Evolutionary conservation across 2,329 filamentous ascomycete genomes (phyloP), one percentile per base, ranked within the genome.

Genomic region (Talaromyces sp.): DNA sequence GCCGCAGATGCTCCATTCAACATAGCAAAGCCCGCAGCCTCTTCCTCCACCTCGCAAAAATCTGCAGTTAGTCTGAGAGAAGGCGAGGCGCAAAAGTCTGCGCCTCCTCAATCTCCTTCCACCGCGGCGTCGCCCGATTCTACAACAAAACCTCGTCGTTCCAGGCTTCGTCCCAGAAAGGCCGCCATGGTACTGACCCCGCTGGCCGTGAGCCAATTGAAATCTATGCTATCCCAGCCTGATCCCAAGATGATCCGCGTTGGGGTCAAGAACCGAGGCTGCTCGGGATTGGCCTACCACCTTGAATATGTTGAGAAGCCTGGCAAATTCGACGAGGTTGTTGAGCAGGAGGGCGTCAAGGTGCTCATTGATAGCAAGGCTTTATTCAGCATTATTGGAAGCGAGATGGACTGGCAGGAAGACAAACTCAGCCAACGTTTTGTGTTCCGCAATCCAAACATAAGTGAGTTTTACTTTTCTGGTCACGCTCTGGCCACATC

Each of bases 331-430:
- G 95, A 99, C 70, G 95, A 99, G 76, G 83, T 88, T 57, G 92
- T 99, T 1, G 93, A 96, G 73, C 95, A 99, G 75, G 95, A 98
- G 70, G 95, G 94, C 0, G 94, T 99, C 61, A 94, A 91, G 78
- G 94, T 99, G 36, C 76, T 98, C 74, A 95, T 99, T 61, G 95
- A 99, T 76, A 96, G 91, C 82, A 98, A 97, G 81, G 95, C 95
- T 50, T 80, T 99, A 56, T 93, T 99, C 75, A 98, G 94, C 76
- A 98, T 99, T 59, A 97, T 99, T 69, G 95, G 95, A 5, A 96
- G 90, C 72, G 94, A 98, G 79, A 99, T 99, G 95, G 95, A 99
- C 73, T 99, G 94, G 93, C 84, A 94, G 10, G 93, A 98, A 78
- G 95, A 98, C 70, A 96, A 96, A 80, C 79, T 99, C 66, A 96